Evolutionary conservation across 192 early-diverging fungal species (phyloP), one percentile per base, ranked within the genome.

Genomic region (Piromyces finnis): DNA sequence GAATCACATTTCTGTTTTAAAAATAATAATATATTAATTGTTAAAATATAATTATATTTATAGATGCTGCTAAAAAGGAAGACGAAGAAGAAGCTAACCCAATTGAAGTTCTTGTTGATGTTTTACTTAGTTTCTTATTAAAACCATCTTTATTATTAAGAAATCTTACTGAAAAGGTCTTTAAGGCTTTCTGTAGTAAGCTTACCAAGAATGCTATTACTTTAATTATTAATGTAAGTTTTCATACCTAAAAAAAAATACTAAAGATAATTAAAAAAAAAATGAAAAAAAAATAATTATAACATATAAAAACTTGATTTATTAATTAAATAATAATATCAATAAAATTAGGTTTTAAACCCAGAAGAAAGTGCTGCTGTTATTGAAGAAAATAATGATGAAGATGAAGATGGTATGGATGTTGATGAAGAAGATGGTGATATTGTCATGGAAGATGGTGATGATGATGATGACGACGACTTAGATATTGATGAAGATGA

Each of bases 81-180:
- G 88, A 83, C 1, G 87, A 90, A 35, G 91, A 90, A 30, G 90
- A 93, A 79, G 91, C 87, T 29, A 85, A 91, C 80, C 95, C 96
- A 3, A 88, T 95, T n/a, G 96, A 98, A 81, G 96, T 99, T 77
- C 88, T 99, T 80, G 87, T 95, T 12, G 97, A 99, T 86, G 93
- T 97, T 30, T 84, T 99, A 78, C 85, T 99, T 79, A 90, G 92
- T 81, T 92, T 98, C 85, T 84, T 99, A 85, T 90, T 93, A 77
- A 94, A 93, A 82, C 92, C 94, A 13, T 95, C 94, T 30, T 87
- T 88, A 39, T 81, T 93, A 16, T 84, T 96, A 78, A 88, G 94
- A 35, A 88, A 87, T 28, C 83, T 98, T 79, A 89, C 94, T 29
- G 91, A 93, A 78, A 90, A 93, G 79, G 92, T 93, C 59, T 99